phyloP scores from a whole-genome alignment of 2,329 filamentous ascomycete species.

The Seiridium unicorne region DNA sequence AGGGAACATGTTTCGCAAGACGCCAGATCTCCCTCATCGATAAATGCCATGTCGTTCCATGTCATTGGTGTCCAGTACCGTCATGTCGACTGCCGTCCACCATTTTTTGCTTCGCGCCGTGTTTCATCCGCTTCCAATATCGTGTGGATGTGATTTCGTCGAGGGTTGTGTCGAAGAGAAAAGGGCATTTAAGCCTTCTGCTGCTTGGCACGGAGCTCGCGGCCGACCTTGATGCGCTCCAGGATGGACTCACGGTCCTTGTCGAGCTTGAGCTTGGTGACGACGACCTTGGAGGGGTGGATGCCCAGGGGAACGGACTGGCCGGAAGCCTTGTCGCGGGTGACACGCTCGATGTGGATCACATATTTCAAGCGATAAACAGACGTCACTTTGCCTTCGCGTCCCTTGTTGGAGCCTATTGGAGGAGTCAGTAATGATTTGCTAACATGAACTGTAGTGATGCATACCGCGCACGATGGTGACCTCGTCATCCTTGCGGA shows the following conservation, averaged over 20 bases:
- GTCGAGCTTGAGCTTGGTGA: conserved; percentile 98
- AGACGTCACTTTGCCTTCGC: conserved; percentile 95
- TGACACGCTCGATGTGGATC: conserved; percentile 95
- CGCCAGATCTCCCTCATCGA: conserved; percentile 5
- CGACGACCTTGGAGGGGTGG: conserved; percentile 94
- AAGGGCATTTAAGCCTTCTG: conserved; percentile 53
- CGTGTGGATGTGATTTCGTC: conserved; percentile 3
- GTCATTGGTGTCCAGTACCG: neutral
- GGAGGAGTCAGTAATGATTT: neutral
- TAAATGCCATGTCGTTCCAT: conserved; percentile 8
- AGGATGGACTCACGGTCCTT: conserved; percentile 90
- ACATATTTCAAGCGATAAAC: conserved; percentile 99
- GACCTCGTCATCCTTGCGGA: conserved; percentile 98
- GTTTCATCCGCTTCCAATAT: conserved; percentile 1
- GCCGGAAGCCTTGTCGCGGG: conserved; percentile 95
- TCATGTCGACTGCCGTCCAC: neutral
- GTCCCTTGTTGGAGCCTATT: conserved; percentile 76
- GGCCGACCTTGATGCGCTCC: conserved; percentile 78
- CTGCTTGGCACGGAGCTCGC: conserved; percentile 72
- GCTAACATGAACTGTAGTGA: conserved; percentile 30
- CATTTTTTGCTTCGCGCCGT: conserved; percentile 12
- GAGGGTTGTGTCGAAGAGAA: neutral
- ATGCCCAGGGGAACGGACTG: conserved; percentile 93
- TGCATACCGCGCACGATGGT: conserved; percentile 70
- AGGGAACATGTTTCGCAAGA: conserved; percentile 3